Evolutionary conservation across 306 rosid species (phyloP).

Genomic region (Macrotyloma uniflorum): DNA sequence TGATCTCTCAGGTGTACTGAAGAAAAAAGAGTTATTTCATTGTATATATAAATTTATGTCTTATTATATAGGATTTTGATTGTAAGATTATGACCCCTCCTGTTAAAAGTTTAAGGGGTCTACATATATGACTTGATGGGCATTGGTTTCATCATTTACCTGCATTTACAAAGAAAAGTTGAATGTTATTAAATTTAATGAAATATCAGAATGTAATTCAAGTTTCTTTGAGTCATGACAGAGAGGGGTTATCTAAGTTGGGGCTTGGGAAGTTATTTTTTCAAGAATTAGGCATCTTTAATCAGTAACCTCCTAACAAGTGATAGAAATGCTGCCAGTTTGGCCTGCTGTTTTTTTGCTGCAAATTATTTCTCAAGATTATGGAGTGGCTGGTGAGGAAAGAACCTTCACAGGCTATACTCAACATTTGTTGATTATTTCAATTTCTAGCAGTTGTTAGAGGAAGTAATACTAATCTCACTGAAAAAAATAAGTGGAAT

Average conservation of each 20-base stretch:
- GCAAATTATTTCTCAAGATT: neutral
- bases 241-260: neutral
- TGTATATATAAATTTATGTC: neutral
- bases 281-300: neutral
- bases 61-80: neutral
- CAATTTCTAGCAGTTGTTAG: neutral
- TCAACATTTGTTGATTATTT: neutral
- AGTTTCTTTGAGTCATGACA: conserved; percentile 13
- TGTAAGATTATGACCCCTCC: neutral
- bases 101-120: neutral
- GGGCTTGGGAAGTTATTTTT: neutral
- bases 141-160: neutral
- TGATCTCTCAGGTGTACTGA: no score
- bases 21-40: neutral
- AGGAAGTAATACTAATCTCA: neutral
- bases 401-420: neutral
- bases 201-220: neutral
- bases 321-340: neutral
- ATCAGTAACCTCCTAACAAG: neutral
- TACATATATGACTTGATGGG: neutral
- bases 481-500: neutral
- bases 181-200: neutral
- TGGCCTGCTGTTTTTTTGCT: neutral
- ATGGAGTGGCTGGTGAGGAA: neutral
- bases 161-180: neutral